Evolutionary conservation across 306 rosid genomes (phyloP), one percentile per base, ranked within the genome.

Genomic region (Vigna nakashimae): DNA sequence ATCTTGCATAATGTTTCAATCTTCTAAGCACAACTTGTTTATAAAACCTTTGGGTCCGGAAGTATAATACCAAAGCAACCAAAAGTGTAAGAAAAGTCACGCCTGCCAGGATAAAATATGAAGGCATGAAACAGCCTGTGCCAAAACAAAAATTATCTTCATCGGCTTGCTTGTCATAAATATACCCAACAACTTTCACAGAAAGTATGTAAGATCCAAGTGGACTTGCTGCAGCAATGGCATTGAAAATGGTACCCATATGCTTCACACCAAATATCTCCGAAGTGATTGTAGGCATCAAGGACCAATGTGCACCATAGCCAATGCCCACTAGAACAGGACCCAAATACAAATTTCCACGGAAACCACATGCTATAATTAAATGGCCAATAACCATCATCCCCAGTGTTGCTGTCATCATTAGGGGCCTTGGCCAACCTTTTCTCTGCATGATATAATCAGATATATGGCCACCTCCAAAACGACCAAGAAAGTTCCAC

Each of bases 401-500:
- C 59, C 90, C 89, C 50, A 88, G 78, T 60, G 91, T 91, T 45
- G 76, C 55, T 0, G 77, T 82, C 83, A 92, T 91, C 81, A 92
- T 68, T 76, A 86, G 48, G 18, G 98, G 98, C 85, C 98, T 85
- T 0, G 92, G 88, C 91, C 87, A 92, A 17, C 98, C 93, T 75
- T 76, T 80, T 30, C 50, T 77, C 69, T 90, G 98, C 57, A 95
- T 86, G 59, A 95, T 78, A 56, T 79, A 88, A 84, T 95, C 98
- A 0, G 98, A 95, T 40, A 87, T 22, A 60, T 83, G 92, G 1
- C 97, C 97, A 2, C 89, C 97, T 66, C 97, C 98, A 24, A 94
- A 87, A 49, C 98, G 96, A 38, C 98, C 98, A 1, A 94, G 91
- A 79, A 91, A 94, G 63, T 89, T 94, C 98, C 98, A 92, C 87